Base-by-base conservation (phyloP, 2,329 filamentous ascomycete genomes). In the Aspergillus luchuensis region DNA sequence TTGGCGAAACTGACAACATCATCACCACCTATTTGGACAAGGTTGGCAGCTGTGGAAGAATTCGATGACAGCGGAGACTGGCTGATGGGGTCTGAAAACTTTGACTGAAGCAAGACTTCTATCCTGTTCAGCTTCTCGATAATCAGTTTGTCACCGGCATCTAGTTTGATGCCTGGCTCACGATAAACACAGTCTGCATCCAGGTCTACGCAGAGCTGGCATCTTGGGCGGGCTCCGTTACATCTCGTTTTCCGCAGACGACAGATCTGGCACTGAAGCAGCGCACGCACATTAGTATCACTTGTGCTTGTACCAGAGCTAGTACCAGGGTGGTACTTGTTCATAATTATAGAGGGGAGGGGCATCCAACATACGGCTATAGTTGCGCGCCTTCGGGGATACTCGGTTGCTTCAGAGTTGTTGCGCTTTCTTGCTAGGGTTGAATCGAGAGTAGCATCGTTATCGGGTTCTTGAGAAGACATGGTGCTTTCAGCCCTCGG, bases 111-210 rank as follows among this genome's bases (percentile, higher is more conserved):
- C 48, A 95, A 79, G 54, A 83, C 89, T 75, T 95, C 91, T 69
- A 95, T 93, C 56, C 89, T 87, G 68, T 84, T 87, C 38, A 95
- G 81, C 58, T 89, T 88, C 72, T 94, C 91, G 39, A 95, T 79
- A 63, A 95, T 95, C 59, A 95, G 81, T 78, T 93, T 94, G 80
- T 94, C 91, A 66, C 91, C 91, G 38, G 91, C 90, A 73, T 95
- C 91, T 8, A 95, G 85, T 78, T 95, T 95, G 80, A 94, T 91
- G 2, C 91, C 91, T 6, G 91, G 91, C 73, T 95, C 91, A 64
- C 91, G 86, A 75, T 95, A 95, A 66, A 93, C 84, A 75, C 91
- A 95, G 64, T 94, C 90, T 48, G 90, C 91, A 57, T 91, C 90
- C 43, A 94, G 81, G 73, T 94, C 91, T 8, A 89, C 87, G 77